Evolutionary conservation across 345 rosid species (phyloP), one percentile per base, ranked within the genome.

Genomic region (Arabidopsis thaliana): DNA sequence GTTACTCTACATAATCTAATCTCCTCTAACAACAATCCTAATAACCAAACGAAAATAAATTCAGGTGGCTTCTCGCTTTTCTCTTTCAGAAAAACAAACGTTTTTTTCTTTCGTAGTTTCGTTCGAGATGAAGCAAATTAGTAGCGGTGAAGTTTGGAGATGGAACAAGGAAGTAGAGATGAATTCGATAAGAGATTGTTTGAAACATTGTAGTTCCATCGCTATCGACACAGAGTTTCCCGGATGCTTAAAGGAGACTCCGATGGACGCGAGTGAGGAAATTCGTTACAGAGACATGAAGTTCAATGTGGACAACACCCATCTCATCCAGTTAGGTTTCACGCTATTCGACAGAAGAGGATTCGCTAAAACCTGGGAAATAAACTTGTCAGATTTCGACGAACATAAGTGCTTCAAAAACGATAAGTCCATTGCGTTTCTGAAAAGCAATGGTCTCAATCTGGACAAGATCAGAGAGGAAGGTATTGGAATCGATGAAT

Each of bases 171-270:
- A 4, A 8, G 25, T 38, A 50, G 68, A 76, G 70, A 44, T 76
- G 41, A 20, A 0, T 5, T 28, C 16, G 3, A 20, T 76, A 1
- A 0, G 28, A 0, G 14, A 69, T 2, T 52, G 33, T 25, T 4
- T 52, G 2, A 6, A 4, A 8, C 0, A 0, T 9, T 62, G 6
- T 2, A 6, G 8, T 20, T 69, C 4, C 42, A 45, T 69, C 7
- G 41, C 75, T 0, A 24, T 76, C 0, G 80, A 76, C 2, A 76
- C 70, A 0, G 70, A 76, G 22, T 69, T 69, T 37, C 75, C 65
- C 0, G 71, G 80, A 1, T 76, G 65, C 1, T 12, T 76, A 33
- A 45, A 2, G 13, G 42, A 44, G 20, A 69, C 65, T 0, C 6
- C 51, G 1, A 25, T 34, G 65, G 25, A 45, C 0, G 75, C 51